Evolutionary conservation across 192 early-diverging fungal genomes (phyloP).

Genomic region (Anaeromyces robustus): DNA sequence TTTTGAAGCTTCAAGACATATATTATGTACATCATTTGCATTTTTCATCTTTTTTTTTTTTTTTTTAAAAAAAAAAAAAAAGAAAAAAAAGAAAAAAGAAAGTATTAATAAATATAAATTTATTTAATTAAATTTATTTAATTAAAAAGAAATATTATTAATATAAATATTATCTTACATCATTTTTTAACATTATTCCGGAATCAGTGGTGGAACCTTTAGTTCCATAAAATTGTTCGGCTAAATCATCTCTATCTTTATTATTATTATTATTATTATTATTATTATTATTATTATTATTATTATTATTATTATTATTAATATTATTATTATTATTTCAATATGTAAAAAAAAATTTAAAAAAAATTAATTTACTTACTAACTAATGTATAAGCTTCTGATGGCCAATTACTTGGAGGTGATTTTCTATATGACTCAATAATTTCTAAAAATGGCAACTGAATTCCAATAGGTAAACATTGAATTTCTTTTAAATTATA

Average conservation of each 20-base stretch:
- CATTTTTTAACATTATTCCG: slow-evolving; percentile 4
- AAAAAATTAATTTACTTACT: slow-evolving; percentile 13
- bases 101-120: no score
- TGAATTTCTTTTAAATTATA: slow-evolving; percentile 22
- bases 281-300: no score
- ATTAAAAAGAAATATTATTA: neutral
- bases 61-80: no score
- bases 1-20: slow-evolving; percentile 12
- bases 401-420: slow-evolving; percentile 20
- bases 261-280: no score
- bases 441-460: slow-evolving; percentile 29
- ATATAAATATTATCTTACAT: slow-evolving; percentile 13
- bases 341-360: neutral
- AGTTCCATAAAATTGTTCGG: neutral
- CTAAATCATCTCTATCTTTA: slow-evolving; percentile 11
- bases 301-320: neutral
- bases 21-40: neutral
- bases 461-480: slow-evolving; percentile 31
- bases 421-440: slow-evolving; percentile 25
- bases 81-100: no score
- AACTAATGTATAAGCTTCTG: slow-evolving; percentile 26
- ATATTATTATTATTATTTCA: no score
- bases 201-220: slow-evolving; percentile 7
- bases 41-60: neutral
- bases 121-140: neutral